Conservation (phyloP, 305 asterid genomes). For the Fraxinus sp. region DNA sequence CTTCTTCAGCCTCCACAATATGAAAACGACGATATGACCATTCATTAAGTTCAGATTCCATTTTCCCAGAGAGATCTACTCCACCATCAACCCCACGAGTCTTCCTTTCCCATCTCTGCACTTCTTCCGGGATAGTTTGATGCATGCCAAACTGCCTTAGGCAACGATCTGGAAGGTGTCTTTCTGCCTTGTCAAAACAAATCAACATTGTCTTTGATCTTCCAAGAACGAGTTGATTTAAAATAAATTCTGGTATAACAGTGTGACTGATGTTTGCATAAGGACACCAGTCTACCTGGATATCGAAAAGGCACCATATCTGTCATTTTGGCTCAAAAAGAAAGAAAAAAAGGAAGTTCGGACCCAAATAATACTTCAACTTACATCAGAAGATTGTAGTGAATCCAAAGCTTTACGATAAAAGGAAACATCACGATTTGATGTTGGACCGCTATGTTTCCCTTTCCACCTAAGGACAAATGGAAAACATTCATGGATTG, state of each 20-base stretch:
- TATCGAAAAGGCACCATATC: constrained; percentile 16
- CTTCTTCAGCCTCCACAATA: constrained; percentile 85
- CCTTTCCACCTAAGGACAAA: constrained; percentile 98
- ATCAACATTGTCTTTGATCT: constrained; percentile 90
- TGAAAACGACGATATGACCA: constrained; percentile 78
- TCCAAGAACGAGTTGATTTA: constrained; percentile 80
- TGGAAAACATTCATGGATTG: constrained; percentile 93
- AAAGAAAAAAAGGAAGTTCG: constrained; percentile 6
- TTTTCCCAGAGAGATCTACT: constrained; percentile 71
- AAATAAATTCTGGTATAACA: constrained; percentile 63
- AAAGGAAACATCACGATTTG: constrained; percentile 90
- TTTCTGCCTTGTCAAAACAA: constrained; percentile 92
- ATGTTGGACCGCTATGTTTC: constrained; percentile 82
- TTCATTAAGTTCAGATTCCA: constrained; percentile 83
- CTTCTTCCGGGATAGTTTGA: constrained; percentile 76
- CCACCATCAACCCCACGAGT: constrained; percentile 97
- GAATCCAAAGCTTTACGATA: constrained; percentile 87
- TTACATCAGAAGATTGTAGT: constrained; percentile 57
- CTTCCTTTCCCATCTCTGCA: constrained; percentile 89
- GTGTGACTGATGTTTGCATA: constrained; percentile 81
- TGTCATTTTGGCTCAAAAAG: background rate
- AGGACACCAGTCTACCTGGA: constrained; percentile 93
- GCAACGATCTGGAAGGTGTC: constrained; percentile 97
- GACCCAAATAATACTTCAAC: constrained; percentile 21
- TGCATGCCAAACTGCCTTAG: constrained; percentile 86